These are phyloP conservation scores for Xylaria sp. DNA, from an alignment of 2,329 filamentous ascomycete species.

Conservation along the genomic window DNA sequence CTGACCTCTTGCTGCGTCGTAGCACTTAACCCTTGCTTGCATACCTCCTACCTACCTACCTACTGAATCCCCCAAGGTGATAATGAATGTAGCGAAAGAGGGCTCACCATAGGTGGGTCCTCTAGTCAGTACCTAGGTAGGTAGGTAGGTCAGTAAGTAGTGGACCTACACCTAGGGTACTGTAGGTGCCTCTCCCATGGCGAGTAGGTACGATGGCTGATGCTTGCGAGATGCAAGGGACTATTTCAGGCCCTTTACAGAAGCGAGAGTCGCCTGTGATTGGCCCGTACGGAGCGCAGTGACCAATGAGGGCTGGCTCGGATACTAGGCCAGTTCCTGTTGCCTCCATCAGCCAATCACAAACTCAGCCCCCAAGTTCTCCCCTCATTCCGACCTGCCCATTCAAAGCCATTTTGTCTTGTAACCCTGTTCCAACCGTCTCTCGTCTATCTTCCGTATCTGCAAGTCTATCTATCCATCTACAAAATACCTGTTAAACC, in stretches of 20 bases:
- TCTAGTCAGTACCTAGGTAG: too few species aligned
- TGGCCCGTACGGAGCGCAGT: constrained; percentile 6
- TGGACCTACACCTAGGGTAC: too few species aligned
- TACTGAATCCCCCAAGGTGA: too few species aligned
- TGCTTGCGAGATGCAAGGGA: constrained; percentile 29
- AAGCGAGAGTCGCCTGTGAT: constrained; percentile 25
- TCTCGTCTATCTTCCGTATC: neutral
- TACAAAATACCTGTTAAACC: too few species aligned
- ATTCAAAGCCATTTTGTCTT: constrained; percentile 3
- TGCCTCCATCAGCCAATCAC: neutral
- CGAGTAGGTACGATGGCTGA: neutral
- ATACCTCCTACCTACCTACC: too few species aligned
- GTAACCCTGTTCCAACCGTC: too few species aligned
- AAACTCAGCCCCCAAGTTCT: too few species aligned
- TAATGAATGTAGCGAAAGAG: too few species aligned
- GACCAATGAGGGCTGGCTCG: constrained; percentile 11
- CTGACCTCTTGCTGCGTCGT: too few species aligned
- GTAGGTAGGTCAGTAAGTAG: too few species aligned
- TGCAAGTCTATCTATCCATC: neutral
- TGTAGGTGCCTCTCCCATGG: too few species aligned
- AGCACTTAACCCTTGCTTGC: neutral
- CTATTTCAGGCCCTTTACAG: constrained; percentile 31
- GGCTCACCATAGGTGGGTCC: too few species aligned
- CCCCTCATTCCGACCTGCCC: constrained; percentile 11
- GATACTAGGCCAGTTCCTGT: neutral